Base-by-base conservation (phyloP, 1,139 yeast species). In the Geotrichum reessii region DNA sequence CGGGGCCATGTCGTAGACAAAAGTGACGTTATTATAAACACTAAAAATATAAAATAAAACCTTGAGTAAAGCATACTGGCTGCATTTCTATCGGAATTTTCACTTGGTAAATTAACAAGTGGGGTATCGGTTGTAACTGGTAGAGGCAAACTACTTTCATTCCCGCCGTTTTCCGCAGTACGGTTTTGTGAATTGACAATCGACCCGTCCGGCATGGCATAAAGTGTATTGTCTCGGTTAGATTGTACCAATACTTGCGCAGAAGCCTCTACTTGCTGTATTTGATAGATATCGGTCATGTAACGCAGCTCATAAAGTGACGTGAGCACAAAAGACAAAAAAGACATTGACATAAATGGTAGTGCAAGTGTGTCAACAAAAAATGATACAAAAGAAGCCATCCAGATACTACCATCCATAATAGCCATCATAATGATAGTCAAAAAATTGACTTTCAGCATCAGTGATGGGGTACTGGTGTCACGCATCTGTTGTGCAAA, bases 231-330 rank as follows among this genome's bases (percentile, higher is more conserved):
- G 6, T 60, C 61, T 11, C 59, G 59, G 9, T 59, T 57, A 5
- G 19, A 57, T 62, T 9, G 51, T 46, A 78, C 69, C 67, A 81
- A 56, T 68, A 58, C 90, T 48, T 82, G 80, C 3, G 86, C 78
- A 1, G 81, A 82, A 62, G 84, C 73, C 68, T 92, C 97, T 65
- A 87, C 86, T 12, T 82, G 75, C 70, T 92, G 98, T 0, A 90
- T 81, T 17, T 85, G 78, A 65, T 82, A 81, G 1, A 91, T 86
- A 57, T 82, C 77, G 40, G 85, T 81, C 77, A 88, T 78, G 70
- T 86, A 89, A 60, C 93, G 79, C 74, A 87, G 79, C 66, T 89
- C 96, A 74, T 90, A 88, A 21, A 88, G 78, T 14, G 87, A 82
- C 46, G 92, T 85, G 65, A 88, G 75, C 3, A 87, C 81, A 65